A percentile compares a stretch with the other conserved stretches of the same genome.
These are phyloP conservation scores for Ganoderma boninense DNA, from an alignment of 1,284 basidiomycete genomes.

Conservation along the genomic window DNA sequence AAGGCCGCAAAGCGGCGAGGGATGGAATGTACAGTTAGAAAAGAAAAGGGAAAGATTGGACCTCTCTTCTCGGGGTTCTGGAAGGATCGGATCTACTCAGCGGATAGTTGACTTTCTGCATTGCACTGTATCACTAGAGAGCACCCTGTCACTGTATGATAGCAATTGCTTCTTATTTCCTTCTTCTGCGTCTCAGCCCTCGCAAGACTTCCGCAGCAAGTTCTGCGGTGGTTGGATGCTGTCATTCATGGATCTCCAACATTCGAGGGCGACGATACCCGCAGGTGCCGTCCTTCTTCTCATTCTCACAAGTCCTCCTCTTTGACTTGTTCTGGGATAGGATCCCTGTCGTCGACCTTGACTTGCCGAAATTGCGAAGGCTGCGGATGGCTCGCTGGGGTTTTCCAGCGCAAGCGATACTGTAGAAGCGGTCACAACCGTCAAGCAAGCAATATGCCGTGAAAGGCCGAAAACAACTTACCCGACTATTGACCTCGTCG, in stretches of 20 bases:
- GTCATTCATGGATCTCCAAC: background rate
- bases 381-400: conserved; percentile 14
- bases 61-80: background rate
- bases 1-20: background rate
- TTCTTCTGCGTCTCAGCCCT: background rate
- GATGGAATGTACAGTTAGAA: too few relatives aligned
- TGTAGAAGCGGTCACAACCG: conserved; percentile 2
- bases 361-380: conserved; percentile 4
- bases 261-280: background rate
- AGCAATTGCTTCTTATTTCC: conserved; percentile 14
- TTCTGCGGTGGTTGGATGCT: background rate
- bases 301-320: conserved; percentile 20
- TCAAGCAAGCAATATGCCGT: background rate
- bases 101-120: conserved; percentile 21
- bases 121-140: conserved; percentile 26
- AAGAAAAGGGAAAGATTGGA: conserved; percentile 9
- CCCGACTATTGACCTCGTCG: conserved; percentile 22
- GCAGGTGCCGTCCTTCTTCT: background rate
- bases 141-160: conserved; percentile 15
- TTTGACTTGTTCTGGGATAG: conserved; percentile 15
- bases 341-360: background rate
- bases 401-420: conserved; percentile 20
- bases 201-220: background rate
- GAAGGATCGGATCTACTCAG: conserved; percentile 8
- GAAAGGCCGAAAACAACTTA: conserved; percentile 13